Conservation (phyloP, 306 rosid genomes). For the Cucurbita maxima region DNA sequence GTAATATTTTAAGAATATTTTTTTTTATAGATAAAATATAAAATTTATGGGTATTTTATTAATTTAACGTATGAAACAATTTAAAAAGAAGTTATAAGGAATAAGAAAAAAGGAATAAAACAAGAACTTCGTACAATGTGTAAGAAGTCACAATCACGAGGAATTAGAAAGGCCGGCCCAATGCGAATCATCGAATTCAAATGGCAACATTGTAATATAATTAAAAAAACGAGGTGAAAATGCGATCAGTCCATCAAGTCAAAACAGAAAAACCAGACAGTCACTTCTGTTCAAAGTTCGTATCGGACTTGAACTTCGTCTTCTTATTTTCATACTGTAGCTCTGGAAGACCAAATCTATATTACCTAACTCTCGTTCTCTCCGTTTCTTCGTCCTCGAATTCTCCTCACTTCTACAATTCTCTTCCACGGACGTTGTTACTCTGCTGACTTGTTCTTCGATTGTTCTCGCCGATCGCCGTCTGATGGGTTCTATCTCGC, state of each 20-base stretch:
- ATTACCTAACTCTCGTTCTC: neutral
- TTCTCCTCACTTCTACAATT: neutral
- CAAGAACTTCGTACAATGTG: no score
- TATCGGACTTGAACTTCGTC: neutral
- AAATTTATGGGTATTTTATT: no score
- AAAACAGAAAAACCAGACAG: neutral
- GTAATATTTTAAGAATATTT: no score
- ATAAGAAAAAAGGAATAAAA: no score
- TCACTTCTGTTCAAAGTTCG: neutral
- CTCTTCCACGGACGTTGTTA: neutral
- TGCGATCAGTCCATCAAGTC: neutral
- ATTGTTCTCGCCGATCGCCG: conserved; percentile 1
- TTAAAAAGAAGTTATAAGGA: no score
- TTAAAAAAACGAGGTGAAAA: neutral
- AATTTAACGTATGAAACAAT: no score
- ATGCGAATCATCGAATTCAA: neutral
- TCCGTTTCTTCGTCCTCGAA: neutral
- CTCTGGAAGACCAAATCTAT: neutral
- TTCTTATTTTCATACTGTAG: neutral
- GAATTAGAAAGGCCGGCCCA: neutral
- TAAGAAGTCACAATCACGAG: neutral
- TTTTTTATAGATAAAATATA: no score
- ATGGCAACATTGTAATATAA: neutral
- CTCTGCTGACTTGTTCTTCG: neutral
- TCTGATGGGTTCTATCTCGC: conserved; percentile 51